Percentiles rank a stretch among this genome's conserved stretches.
phyloP scores from a whole-genome alignment of 768 basidiomycete species.

The Trametes meyenii region DNA sequence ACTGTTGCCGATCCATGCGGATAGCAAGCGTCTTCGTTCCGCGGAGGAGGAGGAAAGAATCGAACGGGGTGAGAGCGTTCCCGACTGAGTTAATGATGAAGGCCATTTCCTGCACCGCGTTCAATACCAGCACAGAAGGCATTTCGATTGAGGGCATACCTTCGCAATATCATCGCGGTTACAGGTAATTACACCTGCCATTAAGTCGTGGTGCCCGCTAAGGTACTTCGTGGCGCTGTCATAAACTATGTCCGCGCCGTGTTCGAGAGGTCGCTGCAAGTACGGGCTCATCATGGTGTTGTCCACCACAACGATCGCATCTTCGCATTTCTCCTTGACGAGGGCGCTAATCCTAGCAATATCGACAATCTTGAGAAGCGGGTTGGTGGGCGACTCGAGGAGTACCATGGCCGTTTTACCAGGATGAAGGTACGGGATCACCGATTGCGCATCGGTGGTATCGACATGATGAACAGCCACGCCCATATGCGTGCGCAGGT shows the following conservation, averaged over 20 bases:
- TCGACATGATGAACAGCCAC: conserved; percentile 93
- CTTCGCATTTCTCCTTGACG: conserved; percentile 80
- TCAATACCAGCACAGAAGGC: neutral
- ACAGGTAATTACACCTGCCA: conserved; percentile 95
- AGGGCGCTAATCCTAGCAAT: conserved; percentile 80
- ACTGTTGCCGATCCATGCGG: conserved; percentile 93
- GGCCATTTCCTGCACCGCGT: conserved; percentile 67
- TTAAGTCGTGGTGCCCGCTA: conserved; percentile 97
- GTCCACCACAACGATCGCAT: conserved; percentile 87
- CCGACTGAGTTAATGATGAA: conserved; percentile 94
- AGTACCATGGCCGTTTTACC: conserved; percentile 92
- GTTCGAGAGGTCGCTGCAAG: conserved; percentile 90
- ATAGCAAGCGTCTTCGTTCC: conserved; percentile 96
- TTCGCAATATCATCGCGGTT: conserved; percentile 90
- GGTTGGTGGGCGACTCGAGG: conserved; percentile 97
- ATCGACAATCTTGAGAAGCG: conserved; percentile 93
- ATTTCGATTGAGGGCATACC: conserved; percentile 43
- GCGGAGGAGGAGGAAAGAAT: conserved; percentile 93
- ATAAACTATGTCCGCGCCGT: conserved; percentile 96
- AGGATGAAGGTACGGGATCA: conserved; percentile 65
- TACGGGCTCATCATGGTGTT: conserved; percentile 99
- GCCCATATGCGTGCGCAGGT: conserved; percentile 84
- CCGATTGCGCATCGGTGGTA: conserved; percentile 71
- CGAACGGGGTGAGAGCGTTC: conserved; percentile 93
- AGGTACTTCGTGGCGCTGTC: conserved; percentile 98